Conservation (phyloP, 257 asterid genomes). For the Ilex asprella region DNA sequence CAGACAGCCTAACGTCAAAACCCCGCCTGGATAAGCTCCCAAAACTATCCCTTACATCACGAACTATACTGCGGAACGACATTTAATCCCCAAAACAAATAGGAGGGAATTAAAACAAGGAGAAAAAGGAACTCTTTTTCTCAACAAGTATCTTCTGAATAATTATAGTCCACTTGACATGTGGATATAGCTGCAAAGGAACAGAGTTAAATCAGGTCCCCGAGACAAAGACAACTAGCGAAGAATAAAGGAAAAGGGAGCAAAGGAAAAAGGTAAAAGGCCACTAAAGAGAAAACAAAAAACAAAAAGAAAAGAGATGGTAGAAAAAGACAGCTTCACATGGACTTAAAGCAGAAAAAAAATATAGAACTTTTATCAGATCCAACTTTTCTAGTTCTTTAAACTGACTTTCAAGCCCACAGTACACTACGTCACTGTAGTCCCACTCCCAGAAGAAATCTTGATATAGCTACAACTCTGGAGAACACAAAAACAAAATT, state of each 20-base stretch:
- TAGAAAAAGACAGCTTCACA: conserved; percentile 46
- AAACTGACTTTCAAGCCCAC: neutral
- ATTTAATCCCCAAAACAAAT: conserved; percentile 17
- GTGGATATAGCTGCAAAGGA: conserved; percentile 29
- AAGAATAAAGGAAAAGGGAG: conserved; percentile 19
- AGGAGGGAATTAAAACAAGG: conserved; percentile 8
- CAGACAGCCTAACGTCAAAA: conserved; percentile 40
- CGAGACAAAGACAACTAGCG: conserved; percentile 14
- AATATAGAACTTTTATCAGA: conserved; percentile 30
- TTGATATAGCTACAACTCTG: neutral
- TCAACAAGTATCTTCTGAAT: neutral
- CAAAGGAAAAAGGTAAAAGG: conserved; percentile 32
- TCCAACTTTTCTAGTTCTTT: conserved; percentile 25
- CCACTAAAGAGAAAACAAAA: conserved; percentile 18
- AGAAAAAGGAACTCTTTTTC: conserved; percentile 11
- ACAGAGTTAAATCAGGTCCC: conserved; percentile 11
- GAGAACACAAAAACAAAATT: too few relatives aligned
- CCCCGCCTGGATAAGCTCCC: conserved; percentile 52
- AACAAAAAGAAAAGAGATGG: conserved; percentile 13
- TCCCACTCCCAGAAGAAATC: neutral
- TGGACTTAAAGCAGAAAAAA: conserved; percentile 38
- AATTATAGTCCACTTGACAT: conserved; percentile 15
- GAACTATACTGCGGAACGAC: conserved; percentile 61
- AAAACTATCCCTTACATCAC: conserved; percentile 45
- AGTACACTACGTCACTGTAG: conserved; percentile 2